Evolutionary conservation across 164 flowering plant species (phyloP), one percentile per base, ranked within the genome.

Genomic region (Stephania yunnanensis): DNA sequence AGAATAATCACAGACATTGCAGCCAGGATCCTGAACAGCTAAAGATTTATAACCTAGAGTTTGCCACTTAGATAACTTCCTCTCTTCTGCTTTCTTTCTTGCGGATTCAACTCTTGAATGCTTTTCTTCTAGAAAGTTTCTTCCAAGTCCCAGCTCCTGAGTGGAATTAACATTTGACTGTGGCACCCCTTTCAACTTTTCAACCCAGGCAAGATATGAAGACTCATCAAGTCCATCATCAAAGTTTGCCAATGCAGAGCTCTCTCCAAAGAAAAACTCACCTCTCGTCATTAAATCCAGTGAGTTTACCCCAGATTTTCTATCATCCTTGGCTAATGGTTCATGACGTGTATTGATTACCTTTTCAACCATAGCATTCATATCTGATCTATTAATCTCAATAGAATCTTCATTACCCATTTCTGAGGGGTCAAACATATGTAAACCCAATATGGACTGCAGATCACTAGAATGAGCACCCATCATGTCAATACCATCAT

Each of bases 191-290:
- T 91, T 89, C 53, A 95, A 87, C 73, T 89, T 93, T 79, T 88
- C 89, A 81, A 93, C 85, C 99, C 99, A 95, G 31, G 94, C 88
- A 13, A 78, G 76, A 84, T 92, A 95, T 50, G 92, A 89, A 76
- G 88, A 88, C 79, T 94, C 97, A 81, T 95, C 95, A 81, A 93
- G 82, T 72, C 84, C 88, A 69, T 88, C 82, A 80, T 89, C 85
- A 74, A 77, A 79, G 67, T 29, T 76, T 11, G 72, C 19, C 75
- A 81, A 77, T 55, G 82, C 75, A 69, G 76, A 70, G 76, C 17
- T 65, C 53, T 71, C 79, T 77, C 76, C 70, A 15, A 70, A 63
- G 46, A 76, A 70, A 74, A 82, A 10, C 78, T 85, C 83, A 70
- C 46, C 67, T 46, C 81, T 88, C 74, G 53, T 74, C 68, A 73